Base-by-base conservation (phyloP, 2,329 filamentous ascomycete species). In the Diaporthe helianthi region DNA sequence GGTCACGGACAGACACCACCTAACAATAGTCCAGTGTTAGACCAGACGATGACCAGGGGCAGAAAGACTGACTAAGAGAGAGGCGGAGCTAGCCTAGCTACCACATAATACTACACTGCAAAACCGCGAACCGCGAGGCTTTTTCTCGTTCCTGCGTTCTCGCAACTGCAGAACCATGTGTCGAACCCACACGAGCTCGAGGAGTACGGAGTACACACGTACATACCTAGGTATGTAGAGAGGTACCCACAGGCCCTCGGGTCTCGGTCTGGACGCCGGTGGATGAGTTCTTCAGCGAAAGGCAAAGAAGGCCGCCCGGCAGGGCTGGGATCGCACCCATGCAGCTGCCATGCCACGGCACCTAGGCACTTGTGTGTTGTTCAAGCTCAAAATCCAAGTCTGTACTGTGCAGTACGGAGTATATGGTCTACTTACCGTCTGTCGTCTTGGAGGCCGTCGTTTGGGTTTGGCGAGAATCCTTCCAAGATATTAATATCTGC, bases 401-500 rank as follows among this genome's bases (percentile, higher is more conserved):
- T 49, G 29, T 63, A 49, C n/a, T n/a, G n/a, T n/a, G n/a, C n/a
- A n/a, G n/a, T n/a, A n/a, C n/a, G n/a, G n/a, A n/a, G n/a, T n/a
- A n/a, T n/a, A n/a, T n/a, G n/a, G n/a, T n/a, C n/a, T n/a, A n/a
- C 44, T 26, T 63, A 24, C 58, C 44, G 13, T 36, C 58, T 10
- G 29, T 49, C 41, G 19, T 47, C 12, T 31, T 13, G n/a, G 26
- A 46, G 58, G 38, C 41, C 58, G 41, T 36, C 29, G 15, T 49
- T 19, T 63, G 44, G 41, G 29, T 24, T 49, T 8, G 58, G 58
- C 29, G 17, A 49, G 47, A 51, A 61, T 49, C 49, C 68, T 47
- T 41, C 8, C 46, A 33, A 46, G 68, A 46, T 65, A 58, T 69
- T 65, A 49, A 69, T 69, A 69, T 54, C 58, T 55, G 38, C 41